Conservation (phyloP, 2,329 filamentous ascomycete species). For the Diaporthe citrichinensis region DNA sequence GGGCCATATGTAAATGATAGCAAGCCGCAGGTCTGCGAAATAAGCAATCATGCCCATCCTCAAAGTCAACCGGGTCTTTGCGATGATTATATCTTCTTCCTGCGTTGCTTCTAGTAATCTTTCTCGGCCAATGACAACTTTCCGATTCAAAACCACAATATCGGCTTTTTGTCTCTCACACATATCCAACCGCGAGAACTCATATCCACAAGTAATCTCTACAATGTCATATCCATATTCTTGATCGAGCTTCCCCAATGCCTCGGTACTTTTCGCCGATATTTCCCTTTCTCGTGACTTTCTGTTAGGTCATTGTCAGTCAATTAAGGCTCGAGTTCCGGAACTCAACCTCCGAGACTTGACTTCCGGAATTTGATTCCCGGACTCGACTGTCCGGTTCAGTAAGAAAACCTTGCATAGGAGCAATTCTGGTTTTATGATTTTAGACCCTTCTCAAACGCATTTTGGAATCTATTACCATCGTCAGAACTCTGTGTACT, state of each 20-base stretch:
- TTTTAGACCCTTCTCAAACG: too few relatives aligned
- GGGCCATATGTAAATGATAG: not conserved
- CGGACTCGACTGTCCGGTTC: not conserved
- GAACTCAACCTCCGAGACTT: not conserved
- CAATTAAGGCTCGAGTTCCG: not conserved
- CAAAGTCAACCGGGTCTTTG: not conserved
- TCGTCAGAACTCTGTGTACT: not conserved
- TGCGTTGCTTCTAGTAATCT: not conserved
- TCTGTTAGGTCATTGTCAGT: not conserved
- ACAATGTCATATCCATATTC: not conserved
- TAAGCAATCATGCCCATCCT: not conserved
- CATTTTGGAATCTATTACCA: too few relatives aligned
- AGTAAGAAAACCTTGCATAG: too few relatives aligned
- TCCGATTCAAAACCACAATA: not conserved
- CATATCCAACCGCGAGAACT: not conserved
- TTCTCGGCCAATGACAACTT: not conserved
- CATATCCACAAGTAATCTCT: not conserved
- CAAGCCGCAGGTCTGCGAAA: not conserved
- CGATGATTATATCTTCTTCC: not conserved
- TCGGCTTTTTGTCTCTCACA: not conserved
- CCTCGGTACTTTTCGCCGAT: not conserved
- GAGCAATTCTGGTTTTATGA: not conserved
- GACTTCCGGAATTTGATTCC: not conserved
- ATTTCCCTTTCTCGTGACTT: not conserved
- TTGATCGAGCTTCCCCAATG: not conserved